Base-by-base conservation (phyloP, 139 green algal genomes). In the Chlorella sp. region DNA sequence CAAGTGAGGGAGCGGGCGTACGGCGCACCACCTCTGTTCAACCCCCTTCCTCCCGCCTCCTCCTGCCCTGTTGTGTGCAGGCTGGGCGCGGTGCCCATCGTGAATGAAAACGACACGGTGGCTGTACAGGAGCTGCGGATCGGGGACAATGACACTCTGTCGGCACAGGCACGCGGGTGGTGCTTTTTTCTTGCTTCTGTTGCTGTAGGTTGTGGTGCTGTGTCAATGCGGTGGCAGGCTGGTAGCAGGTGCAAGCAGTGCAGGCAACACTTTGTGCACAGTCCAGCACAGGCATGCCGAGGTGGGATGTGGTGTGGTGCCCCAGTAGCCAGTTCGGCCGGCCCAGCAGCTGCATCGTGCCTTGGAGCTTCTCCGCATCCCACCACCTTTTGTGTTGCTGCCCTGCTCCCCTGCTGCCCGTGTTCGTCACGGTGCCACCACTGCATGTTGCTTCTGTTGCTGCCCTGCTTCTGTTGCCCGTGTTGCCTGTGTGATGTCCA, bases 81-180 rank as follows among this genome's bases (percentile, higher is more conserved):
- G 32, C 34, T 69, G 14, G 91, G 93, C 30, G 94, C 94, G 5
- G 88, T 99, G 0, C 97, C 97, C 0, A 94, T 99, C 0, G 96
- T 99, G 39, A 99, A 99, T 81, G 97, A 99, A 86, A 99, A 99
- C 89, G 97, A 98, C 94, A 98, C 97, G 15, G 95, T 98, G 30
- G 95, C 96, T 16, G 96, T 98, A 34, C 91, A 95, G 92, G 94
- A 99, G 93, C 93, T 98, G 32, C 94, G 96, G 26, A 97, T 99
- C 92, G 97, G 97, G 40, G 97, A 99, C 96, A 99, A 99, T 89
- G 97, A 99, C 93, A 98, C 96, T 18, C 94, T 99, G 36, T 96
- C 95, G 0, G 97, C 97, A 3, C 96, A 99, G 91, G 94, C 64
- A 66, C 7, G 81, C 21, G 15, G 18, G 48, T 36, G 71, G n/a